Evolutionary conservation across 495 filamentous ascomycete genomes (phyloP), one percentile per base, ranked within the genome.

Genomic region (Daldinia grandis): DNA sequence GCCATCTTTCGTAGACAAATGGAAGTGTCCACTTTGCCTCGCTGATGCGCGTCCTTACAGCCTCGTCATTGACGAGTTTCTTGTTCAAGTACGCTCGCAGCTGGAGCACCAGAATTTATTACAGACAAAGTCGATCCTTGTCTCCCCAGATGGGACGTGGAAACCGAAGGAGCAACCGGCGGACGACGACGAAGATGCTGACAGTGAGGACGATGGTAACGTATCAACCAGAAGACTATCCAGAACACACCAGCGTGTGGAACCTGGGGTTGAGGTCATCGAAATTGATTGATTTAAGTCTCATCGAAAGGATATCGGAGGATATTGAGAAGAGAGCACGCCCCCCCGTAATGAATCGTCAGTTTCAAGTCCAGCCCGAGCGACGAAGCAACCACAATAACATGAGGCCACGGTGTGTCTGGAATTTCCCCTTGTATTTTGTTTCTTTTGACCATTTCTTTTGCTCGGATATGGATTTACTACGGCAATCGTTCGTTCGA

Each of bases 1-100:
- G 64, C 86, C 87, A 0, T 85, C 85, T 35, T 81, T 87, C 62
- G 83, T 87, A n/a, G 92, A 95, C 56, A 86, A 88, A 58, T 96
- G 94, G 92, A 86, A 81, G 42, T 98, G 94, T 73, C 94, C 94
- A 0, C 86, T 95, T 57, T 97, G 94, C 78, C 81, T 84, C 33
- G 74, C 72, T 31, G 93, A 96, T 74, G 92, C 91, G 7, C 85
- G 93, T 8, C 94, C 94, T 0, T 84, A 86, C 27, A 85, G 76
- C 42, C 81, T 97, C 10, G 69, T 87, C 19, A 79, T 93, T 10
- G 94, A 97, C 75, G 84, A 82, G 4, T 97, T 93, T 73, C 81
- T 97, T 42, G 76, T 81, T 24, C 79, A 84, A 4, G 85, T 97
- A 1, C 85, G 83, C 38, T 62, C 71, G 5, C 72, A 82, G 47